Base-by-base conservation (phyloP, 441 rosid species). In the Mallotus repandus region DNA sequence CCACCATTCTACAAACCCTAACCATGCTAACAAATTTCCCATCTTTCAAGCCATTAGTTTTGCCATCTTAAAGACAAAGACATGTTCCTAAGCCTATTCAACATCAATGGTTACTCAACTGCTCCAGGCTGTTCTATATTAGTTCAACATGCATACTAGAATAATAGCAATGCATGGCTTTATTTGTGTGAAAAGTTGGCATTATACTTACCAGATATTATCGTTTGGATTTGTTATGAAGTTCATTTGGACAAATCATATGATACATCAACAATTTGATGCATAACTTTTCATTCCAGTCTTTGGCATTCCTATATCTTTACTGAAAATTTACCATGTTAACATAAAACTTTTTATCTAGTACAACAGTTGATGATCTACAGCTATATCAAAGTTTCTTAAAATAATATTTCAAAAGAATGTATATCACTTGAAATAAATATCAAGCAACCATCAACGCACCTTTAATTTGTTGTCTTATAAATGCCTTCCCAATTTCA, bases 401-500 rank as follows among this genome's bases (percentile, higher is more conserved):
- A 19, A 41, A 5, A 38, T 15, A 19, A 61, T 15, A 22, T 22
- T 9, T 55, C 16, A 59, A 54, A 29, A 32, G 22, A 70, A 41
- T 3, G 2, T 6, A 60, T 15, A 50, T 46, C 7, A 38, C 4
- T 32, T 22, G 69, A 62, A 61, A 35, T 15, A 71, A 59, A 66
- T 55, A 32, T 22, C 53, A 22, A 72, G 57, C 52, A 56, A 60
- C 35, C n/a, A 68, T 7, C 77, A 45, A 10, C 35, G 6, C 65
- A 96, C 98, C 99, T 89, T 86, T 76, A 74, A 79, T 77, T 85
- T 96, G 99, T 76, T 85, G 87, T 81, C 73, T 85, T 50, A 96
- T 87, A 83, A 96, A 96, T 73, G 94, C 97, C 86, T 91, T 85
- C 69, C 98, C 98, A 72, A 96, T 89, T 77, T 90, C 88, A 78